A percentile compares a stretch with the other conserved stretches of the same genome.
Evolutionary conservation across 78 protist genomes (phyloP).

Genomic region (Dictyostelium purpureum): DNA sequence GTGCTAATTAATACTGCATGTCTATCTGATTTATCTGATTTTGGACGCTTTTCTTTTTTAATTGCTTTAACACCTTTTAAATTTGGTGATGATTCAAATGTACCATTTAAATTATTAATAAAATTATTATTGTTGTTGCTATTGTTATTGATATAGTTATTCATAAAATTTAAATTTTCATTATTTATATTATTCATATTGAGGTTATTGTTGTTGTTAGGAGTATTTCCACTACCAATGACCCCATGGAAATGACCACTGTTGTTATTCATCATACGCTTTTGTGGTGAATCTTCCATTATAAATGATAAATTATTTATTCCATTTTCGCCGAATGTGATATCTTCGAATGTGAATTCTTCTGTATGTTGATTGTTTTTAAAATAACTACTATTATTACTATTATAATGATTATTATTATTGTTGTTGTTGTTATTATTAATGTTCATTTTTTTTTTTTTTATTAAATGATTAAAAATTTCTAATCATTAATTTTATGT

Average conservation of each 20-base stretch:
- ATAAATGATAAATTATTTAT: neutral
- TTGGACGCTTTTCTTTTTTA: constrained; percentile 49
- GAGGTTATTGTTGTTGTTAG: neutral
- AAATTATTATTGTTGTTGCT: neutral
- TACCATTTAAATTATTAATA: neutral
- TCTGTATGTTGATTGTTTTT: constrained; percentile 15
- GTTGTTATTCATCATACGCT: neutral
- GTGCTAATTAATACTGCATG: constrained; percentile 52
- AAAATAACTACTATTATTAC: no score
- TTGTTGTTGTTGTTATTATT: neutral
- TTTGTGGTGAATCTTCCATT: constrained; percentile 1
- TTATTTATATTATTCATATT: no score
- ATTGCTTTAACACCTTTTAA: neutral
- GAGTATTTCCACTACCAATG: neutral
- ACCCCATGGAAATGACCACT: neutral
- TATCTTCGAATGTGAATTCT: constrained; percentile 65
- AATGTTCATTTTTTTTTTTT: neutral
- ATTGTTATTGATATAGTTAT: neutral
- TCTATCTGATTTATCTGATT: constrained; percentile 65
- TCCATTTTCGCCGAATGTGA: constrained; percentile 47
- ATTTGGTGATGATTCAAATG: neutral
- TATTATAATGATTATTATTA: neutral
- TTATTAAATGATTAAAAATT: no score
- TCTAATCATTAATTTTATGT: neutral
- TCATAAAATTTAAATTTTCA: neutral